Evolutionary conservation across 75 land plant genomes (phyloP), one percentile per base, ranked within the genome.

Genomic region (Cryptomeria japonica): DNA sequence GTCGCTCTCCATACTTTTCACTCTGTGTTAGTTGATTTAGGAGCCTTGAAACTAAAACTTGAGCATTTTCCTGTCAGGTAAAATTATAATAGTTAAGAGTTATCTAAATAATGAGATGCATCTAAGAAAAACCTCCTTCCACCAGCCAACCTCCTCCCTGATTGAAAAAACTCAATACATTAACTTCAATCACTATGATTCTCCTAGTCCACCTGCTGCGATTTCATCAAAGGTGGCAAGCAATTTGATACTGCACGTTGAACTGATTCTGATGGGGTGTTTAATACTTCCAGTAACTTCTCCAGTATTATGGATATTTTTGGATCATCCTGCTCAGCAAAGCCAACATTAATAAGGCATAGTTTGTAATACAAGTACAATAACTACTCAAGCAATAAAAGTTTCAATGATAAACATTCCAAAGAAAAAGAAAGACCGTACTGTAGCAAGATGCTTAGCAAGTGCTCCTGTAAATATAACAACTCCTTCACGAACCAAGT

Each of bases 231-330:
- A 36, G 99, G 99, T 73, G 99, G 93, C 49, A 98, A 89, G 90
- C 99, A 98, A 47, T 94, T 87, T 56, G 99, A 98, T 31, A 98
- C 99, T 86, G 99, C 99, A 79, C 95, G 93, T 76, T 98, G 99
- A 87, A 98, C 99, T 53, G 99, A 94, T 94, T 97, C 99, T 75
- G 99, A 98, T 31, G 99, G 99, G 85, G 99, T 98, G 87, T 97
- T 98, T 70, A 98, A 86, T 31, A 98, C 99, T 91, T 97, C 99
- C 85, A 98, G 93, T 88, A 98, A 87, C 90, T 95, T 98, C 87
- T 98, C 99, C 47, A 98, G 85, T 76, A 98, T 96, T 39, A 91
- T 83, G 77, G 94, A 91, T 41, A 96, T 93, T 92, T 96, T 98
- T 83, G 99, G 96, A 92, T 94, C 96, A 90, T 97, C 96, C 99